Percentiles rank a stretch among this genome's conserved stretches.
These are phyloP conservation scores for Globisporangium echinulatum DNA, from an alignment of 352 stramenopile genomes.

Conservation along the genomic window DNA sequence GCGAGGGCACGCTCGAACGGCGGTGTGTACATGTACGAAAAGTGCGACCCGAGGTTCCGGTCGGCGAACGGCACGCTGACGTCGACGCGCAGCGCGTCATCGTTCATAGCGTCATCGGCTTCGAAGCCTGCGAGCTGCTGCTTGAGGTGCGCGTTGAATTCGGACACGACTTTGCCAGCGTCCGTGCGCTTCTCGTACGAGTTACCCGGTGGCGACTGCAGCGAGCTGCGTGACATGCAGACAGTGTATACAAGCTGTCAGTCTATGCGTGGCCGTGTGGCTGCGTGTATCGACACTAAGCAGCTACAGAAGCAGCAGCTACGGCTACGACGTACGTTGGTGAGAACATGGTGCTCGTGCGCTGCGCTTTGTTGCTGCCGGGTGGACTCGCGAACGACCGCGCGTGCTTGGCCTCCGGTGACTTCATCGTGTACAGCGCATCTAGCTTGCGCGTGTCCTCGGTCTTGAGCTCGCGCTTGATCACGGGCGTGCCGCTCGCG, in stretches of 20 bases:
- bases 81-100: conserved; percentile 9
- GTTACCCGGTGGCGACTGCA: conserved; percentile 64
- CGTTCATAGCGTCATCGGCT: not conserved
- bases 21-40: conserved; percentile 83
- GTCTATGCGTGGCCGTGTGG: not conserved
- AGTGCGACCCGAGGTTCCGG: conserved; percentile 49
- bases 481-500: conserved; percentile 33
- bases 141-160: conserved; percentile 75
- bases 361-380: conserved; percentile 53
- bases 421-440: conserved; percentile 68
- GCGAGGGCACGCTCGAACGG: conserved; percentile 69
- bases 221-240: conserved; percentile 20
- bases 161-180: conserved; percentile 66
- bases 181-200: conserved; percentile 74
- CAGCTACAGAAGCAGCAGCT: not conserved
- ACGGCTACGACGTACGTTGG: conserved; percentile 29
- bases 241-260: no score
- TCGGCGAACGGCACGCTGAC: conserved; percentile 43
- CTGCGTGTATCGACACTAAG: not conserved
- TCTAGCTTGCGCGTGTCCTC: conserved; percentile 43
- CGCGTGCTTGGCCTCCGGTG: conserved; percentile 60
- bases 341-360: conserved; percentile 70
- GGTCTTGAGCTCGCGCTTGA: conserved; percentile 61
- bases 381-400: conserved; percentile 53
- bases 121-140: conserved; percentile 29